Conservation (phyloP, 345 rosid genomes). For the Camelina hispida region DNA sequence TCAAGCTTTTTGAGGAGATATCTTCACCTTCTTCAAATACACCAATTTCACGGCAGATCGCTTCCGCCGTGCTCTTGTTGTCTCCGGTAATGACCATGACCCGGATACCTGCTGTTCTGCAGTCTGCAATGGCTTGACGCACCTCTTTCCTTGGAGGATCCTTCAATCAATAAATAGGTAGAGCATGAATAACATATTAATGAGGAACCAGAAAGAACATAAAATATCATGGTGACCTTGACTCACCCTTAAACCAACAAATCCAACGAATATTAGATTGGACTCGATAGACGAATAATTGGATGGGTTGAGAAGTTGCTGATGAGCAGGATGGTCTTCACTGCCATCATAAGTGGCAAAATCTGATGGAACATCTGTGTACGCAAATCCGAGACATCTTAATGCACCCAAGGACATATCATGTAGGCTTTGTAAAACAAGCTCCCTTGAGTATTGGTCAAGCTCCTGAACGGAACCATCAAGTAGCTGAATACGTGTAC, state of each 20-base stretch:
- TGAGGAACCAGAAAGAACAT: slow-evolving; percentile 17
- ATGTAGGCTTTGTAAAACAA: slow-evolving; percentile 62
- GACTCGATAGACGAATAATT: slow-evolving; percentile 85
- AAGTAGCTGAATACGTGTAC: slow-evolving; percentile 68
- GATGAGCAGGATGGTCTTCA: slow-evolving; percentile 92
- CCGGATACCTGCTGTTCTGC: slow-evolving; percentile 95
- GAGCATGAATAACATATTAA: slow-evolving; percentile 5
- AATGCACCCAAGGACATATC: slow-evolving; percentile 83
- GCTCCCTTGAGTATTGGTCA: slow-evolving; percentile 63
- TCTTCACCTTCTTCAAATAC: slow-evolving; percentile 74
- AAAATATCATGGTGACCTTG: neutral
- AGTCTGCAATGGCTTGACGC: slow-evolving; percentile 90
- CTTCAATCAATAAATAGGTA: slow-evolving; percentile 47
- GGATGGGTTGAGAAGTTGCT: slow-evolving; percentile 74
- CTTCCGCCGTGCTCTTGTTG: slow-evolving; percentile 94
- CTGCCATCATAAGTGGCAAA: slow-evolving; percentile 80
- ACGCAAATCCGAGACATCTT: slow-evolving; percentile 54
- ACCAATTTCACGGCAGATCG: slow-evolving; percentile 94
- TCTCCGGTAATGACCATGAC: slow-evolving; percentile 99
- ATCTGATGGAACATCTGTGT: slow-evolving; percentile 36
- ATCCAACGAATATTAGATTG: slow-evolving; percentile 75
- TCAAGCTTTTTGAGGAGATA: slow-evolving; percentile 71
- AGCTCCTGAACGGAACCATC: slow-evolving; percentile 72
- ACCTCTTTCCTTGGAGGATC: slow-evolving; percentile 99
- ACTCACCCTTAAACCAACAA: slow-evolving; percentile 88